Conservation (phyloP, 1,284 basidiomycete genomes). For the Heterobasidion occidentale region DNA sequence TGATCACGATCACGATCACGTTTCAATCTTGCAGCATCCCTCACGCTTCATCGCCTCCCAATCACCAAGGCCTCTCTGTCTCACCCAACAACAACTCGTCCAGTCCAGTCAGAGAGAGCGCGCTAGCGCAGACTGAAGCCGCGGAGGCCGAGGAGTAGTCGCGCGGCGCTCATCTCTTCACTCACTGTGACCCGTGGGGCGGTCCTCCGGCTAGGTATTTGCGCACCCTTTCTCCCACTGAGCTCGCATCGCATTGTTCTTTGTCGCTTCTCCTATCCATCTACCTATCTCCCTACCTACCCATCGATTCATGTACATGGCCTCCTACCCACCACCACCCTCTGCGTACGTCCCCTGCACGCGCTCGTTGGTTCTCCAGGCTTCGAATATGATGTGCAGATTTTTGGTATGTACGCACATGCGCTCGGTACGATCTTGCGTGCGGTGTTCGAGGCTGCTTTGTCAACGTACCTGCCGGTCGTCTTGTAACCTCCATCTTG, state of each 20-base stretch:
- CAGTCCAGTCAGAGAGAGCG: slow-evolving; percentile 59
- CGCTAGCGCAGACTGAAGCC: slow-evolving; percentile 27
- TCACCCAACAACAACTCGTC: slow-evolving; percentile 59
- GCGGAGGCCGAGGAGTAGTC: background rate
- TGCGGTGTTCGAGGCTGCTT: background rate
- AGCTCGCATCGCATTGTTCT: background rate
- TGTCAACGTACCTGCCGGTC: background rate
- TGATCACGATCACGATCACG: background rate
- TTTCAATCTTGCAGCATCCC: slow-evolving; percentile 52
- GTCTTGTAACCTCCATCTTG: background rate
- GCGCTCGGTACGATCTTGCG: background rate
- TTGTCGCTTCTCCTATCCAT: background rate
- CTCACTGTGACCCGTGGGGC: background rate
- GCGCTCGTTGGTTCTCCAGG: background rate
- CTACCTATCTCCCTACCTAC: background rate
- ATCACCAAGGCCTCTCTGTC: slow-evolving; percentile 50
- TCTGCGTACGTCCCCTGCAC: background rate
- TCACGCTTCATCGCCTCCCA: slow-evolving; percentile 57
- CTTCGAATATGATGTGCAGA: background rate
- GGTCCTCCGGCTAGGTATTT: background rate
- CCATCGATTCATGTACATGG: background rate
- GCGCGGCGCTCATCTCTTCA: background rate
- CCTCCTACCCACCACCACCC: background rate
- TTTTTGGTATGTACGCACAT: background rate
- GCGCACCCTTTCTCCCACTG: background rate